Evolutionary conservation across 495 filamentous ascomycete genomes (phyloP), one percentile per base, ranked within the genome.

Genomic region (Penicillium antarcticum): DNA sequence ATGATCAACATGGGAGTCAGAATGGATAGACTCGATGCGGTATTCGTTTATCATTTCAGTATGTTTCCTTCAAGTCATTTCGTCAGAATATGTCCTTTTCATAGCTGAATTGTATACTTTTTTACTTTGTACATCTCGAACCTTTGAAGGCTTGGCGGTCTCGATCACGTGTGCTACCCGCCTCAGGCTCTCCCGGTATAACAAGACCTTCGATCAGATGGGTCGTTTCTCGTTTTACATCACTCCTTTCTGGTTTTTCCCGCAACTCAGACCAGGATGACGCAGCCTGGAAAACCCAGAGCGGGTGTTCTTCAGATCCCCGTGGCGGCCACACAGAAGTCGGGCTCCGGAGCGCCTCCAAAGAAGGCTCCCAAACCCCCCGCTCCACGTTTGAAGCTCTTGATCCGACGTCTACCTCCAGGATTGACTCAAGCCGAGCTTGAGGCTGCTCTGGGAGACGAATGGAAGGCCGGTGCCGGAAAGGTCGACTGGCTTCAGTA

Each of bases 321-420:
- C 41, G 79, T 73, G 17, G 73, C 79, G 29, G 76, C 74, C 33
- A 83, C 79, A 8, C 79, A 83, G 51, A 87, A 87, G 55, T 68
- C 78, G 42, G 52, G 78, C 38, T 78, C 74, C 38, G 55, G 73
- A 47, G 61, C 62, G 9, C 62, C 75, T 38, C 34, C 62, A 31
- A 75, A 60, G 53, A 69, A 62, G 24, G 68, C 76, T 48, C 69
- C 72, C n/a, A 91, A 85, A 58, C 70, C 80, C 5, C 65, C 81
- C 9, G 67, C 74, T 21, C 79, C 82, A 26, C 85, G 87, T 36
- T 78, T 95, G 56, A 98, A 96, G 73, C 77, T 96, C 8, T 71
- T 94, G n/a, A 70, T 96, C 14, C 82, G 94, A 51, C 80, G 92
- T 45, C 79, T 98, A 10, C 89, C 94, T 3, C 95, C 94, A 6